phyloP scores from a whole-genome alignment of 108 stramenopile genomes.

The Stephanodiscus triporus region DNA sequence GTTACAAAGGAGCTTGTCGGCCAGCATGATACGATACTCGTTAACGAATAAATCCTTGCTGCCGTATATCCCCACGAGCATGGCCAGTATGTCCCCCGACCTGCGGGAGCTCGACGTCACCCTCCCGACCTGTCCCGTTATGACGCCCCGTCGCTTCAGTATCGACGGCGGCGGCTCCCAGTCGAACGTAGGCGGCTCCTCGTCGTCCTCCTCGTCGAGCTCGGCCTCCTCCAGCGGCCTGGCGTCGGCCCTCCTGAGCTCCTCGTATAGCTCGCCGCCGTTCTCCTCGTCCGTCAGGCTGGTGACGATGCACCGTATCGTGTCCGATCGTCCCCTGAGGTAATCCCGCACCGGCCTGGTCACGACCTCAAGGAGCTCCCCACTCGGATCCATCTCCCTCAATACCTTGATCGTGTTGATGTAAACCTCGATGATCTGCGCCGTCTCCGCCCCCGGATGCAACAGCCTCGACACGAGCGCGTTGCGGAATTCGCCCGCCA shows the following conservation, averaged over 20 bases:
- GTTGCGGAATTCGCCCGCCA: constrained; percentile 55
- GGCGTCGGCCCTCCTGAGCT: constrained; percentile 89
- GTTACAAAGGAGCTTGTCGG: constrained; percentile 92
- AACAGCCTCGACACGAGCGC: constrained; percentile 81
- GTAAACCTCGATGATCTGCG: constrained; percentile 96
- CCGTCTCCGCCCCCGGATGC: constrained; percentile 94
- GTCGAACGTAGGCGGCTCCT: constrained; percentile 68
- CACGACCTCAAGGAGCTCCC: constrained; percentile 84
- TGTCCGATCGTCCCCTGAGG: constrained; percentile 83
- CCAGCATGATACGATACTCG: constrained; percentile 96
- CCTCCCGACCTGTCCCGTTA: constrained; percentile 45
- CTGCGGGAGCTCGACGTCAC: constrained; percentile 38
- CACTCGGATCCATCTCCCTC: constrained; percentile 85
- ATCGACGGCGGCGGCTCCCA: constrained; percentile 85
- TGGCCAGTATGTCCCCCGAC: constrained; percentile 88
- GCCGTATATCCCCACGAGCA: constrained; percentile 98
- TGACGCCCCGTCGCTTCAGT: constrained; percentile 56
- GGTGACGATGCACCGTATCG: constrained; percentile 95
- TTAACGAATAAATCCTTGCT: constrained; percentile 97
- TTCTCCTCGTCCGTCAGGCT: constrained; percentile 92
- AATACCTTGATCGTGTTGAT: constrained; percentile 91
- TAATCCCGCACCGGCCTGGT: constrained; percentile 90
- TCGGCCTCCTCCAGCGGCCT: constrained; percentile 72
- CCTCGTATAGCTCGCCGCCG: constrained; percentile 94
- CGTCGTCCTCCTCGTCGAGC: constrained; percentile 69